Percentiles rank a stretch among this genome's conserved stretches.
Evolutionary conservation across 169 alveolate species (phyloP).

Genomic region (Plasmodium ovale): DNA sequence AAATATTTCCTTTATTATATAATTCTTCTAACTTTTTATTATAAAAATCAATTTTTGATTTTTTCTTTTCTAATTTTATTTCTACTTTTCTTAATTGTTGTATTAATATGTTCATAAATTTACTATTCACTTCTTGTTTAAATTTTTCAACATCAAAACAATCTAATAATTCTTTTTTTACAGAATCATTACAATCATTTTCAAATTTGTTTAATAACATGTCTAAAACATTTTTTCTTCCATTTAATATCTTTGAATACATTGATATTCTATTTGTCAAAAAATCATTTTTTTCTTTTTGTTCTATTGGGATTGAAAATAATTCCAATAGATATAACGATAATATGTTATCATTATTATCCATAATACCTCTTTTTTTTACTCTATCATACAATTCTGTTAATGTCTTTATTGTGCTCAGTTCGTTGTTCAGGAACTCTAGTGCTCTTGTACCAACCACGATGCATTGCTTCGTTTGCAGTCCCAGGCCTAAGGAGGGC

Average conservation of each 20-base stretch:
- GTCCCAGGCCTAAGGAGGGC: slow-evolving; percentile 84
- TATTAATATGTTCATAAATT: slow-evolving; percentile 85
- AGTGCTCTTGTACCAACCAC: slow-evolving; percentile 92
- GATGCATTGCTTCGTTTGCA: slow-evolving; percentile 89
- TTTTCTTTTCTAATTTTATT: slow-evolving; percentile 84
- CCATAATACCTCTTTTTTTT: slow-evolving; percentile 81
- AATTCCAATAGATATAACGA: slow-evolving; percentile 89
- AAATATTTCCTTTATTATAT: slow-evolving; percentile 82
- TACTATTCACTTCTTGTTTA: slow-evolving; percentile 85
- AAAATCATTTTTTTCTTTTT: slow-evolving; percentile 88
- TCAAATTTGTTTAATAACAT: slow-evolving; percentile 76
- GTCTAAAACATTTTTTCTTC: slow-evolving; percentile 82
- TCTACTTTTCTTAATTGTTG: slow-evolving; percentile 87
- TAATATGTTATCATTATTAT: slow-evolving; percentile 84
- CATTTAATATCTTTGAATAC: slow-evolving; percentile 86
- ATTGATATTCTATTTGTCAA: slow-evolving; percentile 83
- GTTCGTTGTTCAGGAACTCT: slow-evolving; percentile 87
- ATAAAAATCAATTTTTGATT: slow-evolving; percentile 81
- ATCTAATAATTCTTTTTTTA: slow-evolving; percentile 80
- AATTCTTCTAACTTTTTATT: slow-evolving; percentile 78
- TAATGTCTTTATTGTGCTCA: slow-evolving; percentile 85
- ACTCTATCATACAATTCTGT: slow-evolving; percentile 89
- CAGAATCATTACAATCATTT: slow-evolving; percentile 80
- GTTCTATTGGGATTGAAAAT: slow-evolving; percentile 88
- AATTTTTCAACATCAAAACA: slow-evolving; percentile 85